These are phyloP conservation scores for Aspergillus baeticus DNA, from an alignment of 495 filamentous ascomycete genomes.

Conservation along the genomic window DNA sequence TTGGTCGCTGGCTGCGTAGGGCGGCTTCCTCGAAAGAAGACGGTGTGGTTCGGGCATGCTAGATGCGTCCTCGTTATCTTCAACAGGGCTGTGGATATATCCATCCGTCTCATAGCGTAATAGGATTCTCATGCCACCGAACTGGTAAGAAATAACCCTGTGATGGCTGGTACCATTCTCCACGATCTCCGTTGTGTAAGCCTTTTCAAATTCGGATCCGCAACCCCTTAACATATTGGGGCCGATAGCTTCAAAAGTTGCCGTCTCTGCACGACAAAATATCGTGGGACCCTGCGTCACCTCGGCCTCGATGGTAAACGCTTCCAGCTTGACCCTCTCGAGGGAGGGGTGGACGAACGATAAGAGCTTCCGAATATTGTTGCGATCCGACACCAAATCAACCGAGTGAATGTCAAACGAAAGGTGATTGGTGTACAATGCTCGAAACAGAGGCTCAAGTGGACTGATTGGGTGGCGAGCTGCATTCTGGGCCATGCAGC, in stretches of 20 bases:
- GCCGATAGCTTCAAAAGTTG: constrained; percentile 25
- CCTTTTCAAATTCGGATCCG: constrained; percentile 46
- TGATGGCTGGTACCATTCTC: constrained; percentile 45
- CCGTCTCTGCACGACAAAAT: constrained; percentile 38
- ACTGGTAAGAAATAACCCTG: constrained; percentile 45
- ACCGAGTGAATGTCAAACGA: constrained; percentile 38
- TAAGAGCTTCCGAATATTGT: constrained; percentile 53
- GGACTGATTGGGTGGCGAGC: constrained; percentile 30
- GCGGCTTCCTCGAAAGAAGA: background rate
- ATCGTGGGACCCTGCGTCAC: constrained; percentile 38
- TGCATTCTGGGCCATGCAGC: constrained; percentile 25
- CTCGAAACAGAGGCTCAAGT: constrained; percentile 52
- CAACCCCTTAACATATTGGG: constrained; percentile 18
- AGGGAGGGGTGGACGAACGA: constrained; percentile 40
- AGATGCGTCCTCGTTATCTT: background rate
- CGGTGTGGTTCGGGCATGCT: constrained; percentile 19
- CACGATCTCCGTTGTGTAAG: constrained; percentile 38
- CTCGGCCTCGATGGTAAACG: constrained; percentile 48
- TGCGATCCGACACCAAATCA: constrained; percentile 52
- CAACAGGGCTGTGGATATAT: constrained; percentile 26
- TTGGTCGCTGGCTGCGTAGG: background rate
- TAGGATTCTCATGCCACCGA: constrained; percentile 44
- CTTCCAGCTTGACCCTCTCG: constrained; percentile 10
- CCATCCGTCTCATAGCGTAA: constrained; percentile 51
- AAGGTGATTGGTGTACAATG: constrained; percentile 42